Percentiles rank a stretch among this genome's conserved stretches.
Conservation (phyloP, 2,329 filamentous ascomycete genomes). For the Trichophyton simii region DNA sequence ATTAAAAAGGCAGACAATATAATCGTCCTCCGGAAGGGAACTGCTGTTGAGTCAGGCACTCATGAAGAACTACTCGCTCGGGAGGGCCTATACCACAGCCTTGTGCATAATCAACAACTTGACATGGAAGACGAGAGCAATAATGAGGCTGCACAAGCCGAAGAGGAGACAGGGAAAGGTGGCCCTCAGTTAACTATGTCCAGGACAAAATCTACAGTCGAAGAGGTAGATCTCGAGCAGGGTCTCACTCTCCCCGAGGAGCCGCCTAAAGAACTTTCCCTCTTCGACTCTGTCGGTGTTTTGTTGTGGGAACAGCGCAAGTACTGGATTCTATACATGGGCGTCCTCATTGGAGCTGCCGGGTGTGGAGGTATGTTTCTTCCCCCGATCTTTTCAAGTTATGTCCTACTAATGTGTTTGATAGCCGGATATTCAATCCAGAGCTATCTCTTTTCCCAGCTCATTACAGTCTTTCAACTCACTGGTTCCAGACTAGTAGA, state of each 20-base stretch:
- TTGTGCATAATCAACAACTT: constrained; percentile 43
- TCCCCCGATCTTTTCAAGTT: neutral
- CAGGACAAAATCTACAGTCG: constrained; percentile 1
- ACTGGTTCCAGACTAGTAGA: constrained; percentile 27
- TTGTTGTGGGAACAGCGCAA: constrained; percentile 24
- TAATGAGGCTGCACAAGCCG: constrained; percentile 12
- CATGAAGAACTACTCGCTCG: constrained; percentile 57
- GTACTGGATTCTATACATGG: constrained; percentile 20
- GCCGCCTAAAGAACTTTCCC: constrained; percentile 10
- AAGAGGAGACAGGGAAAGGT: constrained; percentile 9
- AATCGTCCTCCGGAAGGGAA: constrained; percentile 59
- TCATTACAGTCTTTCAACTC: constrained; percentile 38
- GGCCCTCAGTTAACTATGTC: constrained; percentile 4
- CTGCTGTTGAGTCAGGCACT: constrained; percentile 59
- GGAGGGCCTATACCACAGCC: constrained; percentile 50
- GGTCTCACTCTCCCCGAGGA: constrained; percentile 6
- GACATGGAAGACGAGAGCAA: constrained; percentile 10
- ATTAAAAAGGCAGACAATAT: constrained; percentile 68
- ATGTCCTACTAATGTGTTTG: neutral
- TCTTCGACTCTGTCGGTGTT: constrained; percentile 16
- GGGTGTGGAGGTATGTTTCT: constrained; percentile 22
- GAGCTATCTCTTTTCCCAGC: constrained; percentile 36
- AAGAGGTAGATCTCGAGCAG: neutral
- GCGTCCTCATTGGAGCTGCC: constrained; percentile 18
- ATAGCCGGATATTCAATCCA: constrained; percentile 24